Evolutionary conservation across 306 rosid genomes (phyloP).

Genomic region (Gastrolobium villosum): DNA sequence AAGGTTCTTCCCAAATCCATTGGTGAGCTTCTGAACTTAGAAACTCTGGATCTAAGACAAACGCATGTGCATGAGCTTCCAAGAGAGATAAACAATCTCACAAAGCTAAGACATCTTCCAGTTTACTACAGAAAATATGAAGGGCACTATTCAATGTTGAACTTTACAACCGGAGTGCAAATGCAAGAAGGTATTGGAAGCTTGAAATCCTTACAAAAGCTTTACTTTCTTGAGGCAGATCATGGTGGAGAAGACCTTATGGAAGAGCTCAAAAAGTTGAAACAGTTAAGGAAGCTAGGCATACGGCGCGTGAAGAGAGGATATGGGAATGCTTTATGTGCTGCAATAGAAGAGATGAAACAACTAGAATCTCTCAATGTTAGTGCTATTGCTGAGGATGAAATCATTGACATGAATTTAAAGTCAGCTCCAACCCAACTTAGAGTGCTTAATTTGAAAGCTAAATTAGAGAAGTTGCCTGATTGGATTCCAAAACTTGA

Average conservation of each 20-base stretch:
- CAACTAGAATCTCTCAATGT: constrained; percentile 31
- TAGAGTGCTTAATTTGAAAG: not conserved
- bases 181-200: not conserved
- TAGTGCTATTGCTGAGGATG: not conserved
- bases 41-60: no score
- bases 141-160: no score
- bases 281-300: constrained; percentile 32
- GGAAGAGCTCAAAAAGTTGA: constrained; percentile 12
- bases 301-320: not conserved
- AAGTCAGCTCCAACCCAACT: constrained; percentile 5
- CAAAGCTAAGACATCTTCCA: no score
- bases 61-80: no score
- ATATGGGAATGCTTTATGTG: not conserved
- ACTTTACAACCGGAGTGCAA: no score
- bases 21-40: no score
- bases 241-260: constrained; percentile 21
- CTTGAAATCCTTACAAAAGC: constrained; percentile 10
- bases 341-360: constrained; percentile 8
- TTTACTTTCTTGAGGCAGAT: constrained; percentile 17
- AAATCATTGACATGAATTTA: constrained; percentile 19
- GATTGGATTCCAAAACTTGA: constrained; percentile 36
- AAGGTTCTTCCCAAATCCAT: no score
- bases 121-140: no score
- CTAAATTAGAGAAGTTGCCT: constrained; percentile 10
- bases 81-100: no score